Conservation (phyloP, 306 rosid genomes). For the Glycine soja region DNA sequence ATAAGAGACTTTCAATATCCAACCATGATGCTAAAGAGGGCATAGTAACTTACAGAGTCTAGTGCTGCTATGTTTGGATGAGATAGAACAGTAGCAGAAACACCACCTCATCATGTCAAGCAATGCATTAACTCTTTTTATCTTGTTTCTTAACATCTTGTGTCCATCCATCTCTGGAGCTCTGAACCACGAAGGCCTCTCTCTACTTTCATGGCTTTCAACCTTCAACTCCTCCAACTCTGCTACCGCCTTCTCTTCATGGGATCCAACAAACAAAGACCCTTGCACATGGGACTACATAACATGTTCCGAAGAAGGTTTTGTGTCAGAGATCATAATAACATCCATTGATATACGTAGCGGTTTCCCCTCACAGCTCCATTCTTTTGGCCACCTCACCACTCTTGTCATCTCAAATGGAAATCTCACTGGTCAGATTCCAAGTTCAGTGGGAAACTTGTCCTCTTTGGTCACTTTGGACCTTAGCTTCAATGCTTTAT, state of each 20-base stretch:
- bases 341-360: conserved; percentile 67
- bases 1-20: conserved; percentile 46
- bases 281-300: conserved; percentile 93
- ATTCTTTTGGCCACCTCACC: conserved; percentile 67
- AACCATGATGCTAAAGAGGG: conserved; percentile 49
- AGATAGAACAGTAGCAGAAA: conserved; percentile 60
- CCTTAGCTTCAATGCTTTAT: conserved; percentile 84
- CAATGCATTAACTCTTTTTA: conserved; percentile 61
- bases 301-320: conserved; percentile 66
- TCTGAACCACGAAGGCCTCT: conserved; percentile 87
- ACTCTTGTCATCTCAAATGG: conserved; percentile 75
- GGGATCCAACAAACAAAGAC: conserved; percentile 69
- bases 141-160: conserved; percentile 68
- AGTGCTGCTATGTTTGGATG: conserved; percentile 57
- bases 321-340: conserved; percentile 71
- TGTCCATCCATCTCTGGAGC: conserved; percentile 60
- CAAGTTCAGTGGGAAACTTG: conserved; percentile 71
- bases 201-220: conserved; percentile 93
- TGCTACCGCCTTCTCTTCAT: conserved; percentile 75
- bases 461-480: conserved; percentile 72
- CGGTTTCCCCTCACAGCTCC: conserved; percentile 70
- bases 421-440: conserved; percentile 83
- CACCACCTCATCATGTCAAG: conserved; percentile 67
- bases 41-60: conserved; percentile 51
- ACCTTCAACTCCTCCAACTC: conserved; percentile 73